Evolutionary conservation across 163 green algal genomes (phyloP).

Genomic region (Chlorella variabilis): DNA sequence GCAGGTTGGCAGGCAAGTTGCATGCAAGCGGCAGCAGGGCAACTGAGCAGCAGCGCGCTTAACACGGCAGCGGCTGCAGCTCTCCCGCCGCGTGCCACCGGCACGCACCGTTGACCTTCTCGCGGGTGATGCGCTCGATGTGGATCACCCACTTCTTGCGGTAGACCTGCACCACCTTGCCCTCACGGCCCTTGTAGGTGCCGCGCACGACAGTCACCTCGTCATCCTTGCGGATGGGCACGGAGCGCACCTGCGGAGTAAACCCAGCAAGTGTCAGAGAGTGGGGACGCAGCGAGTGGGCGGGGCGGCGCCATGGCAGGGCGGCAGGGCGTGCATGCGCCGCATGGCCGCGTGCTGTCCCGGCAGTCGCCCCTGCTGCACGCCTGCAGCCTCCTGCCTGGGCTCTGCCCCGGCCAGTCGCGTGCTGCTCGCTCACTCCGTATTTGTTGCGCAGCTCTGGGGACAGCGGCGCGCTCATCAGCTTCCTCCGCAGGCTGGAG

Average conservation of each 20-base stretch:
- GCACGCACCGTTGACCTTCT: constrained; percentile 99
- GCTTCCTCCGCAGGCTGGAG: constrained; percentile 87
- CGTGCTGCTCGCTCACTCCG: constrained; percentile 80
- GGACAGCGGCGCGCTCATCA: constrained; percentile 97
- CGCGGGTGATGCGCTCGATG: constrained; percentile 97
- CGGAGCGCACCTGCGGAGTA: constrained; percentile 84
- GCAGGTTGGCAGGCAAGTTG: no score
- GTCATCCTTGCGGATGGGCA: constrained; percentile 99
- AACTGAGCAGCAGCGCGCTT: no score
- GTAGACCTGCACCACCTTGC: constrained; percentile 97
- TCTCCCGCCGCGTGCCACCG: no score
- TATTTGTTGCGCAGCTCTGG: constrained; percentile 95
- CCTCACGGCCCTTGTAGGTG: constrained; percentile 98
- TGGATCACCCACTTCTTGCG: constrained; percentile 99
- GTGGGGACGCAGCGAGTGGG: no score
- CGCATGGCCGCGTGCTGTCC: background rate
- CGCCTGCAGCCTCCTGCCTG: background rate
- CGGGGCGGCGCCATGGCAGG: background rate
- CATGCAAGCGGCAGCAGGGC: no score
- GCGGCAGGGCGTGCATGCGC: background rate
- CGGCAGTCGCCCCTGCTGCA: background rate
- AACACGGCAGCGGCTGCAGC: no score
- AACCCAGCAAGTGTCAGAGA: background rate
- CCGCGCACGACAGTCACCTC: constrained; percentile 97
- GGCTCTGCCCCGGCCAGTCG: no score